phyloP scores from a whole-genome alignment of 306 rosid species.

The Casuarina equisetifolia region DNA sequence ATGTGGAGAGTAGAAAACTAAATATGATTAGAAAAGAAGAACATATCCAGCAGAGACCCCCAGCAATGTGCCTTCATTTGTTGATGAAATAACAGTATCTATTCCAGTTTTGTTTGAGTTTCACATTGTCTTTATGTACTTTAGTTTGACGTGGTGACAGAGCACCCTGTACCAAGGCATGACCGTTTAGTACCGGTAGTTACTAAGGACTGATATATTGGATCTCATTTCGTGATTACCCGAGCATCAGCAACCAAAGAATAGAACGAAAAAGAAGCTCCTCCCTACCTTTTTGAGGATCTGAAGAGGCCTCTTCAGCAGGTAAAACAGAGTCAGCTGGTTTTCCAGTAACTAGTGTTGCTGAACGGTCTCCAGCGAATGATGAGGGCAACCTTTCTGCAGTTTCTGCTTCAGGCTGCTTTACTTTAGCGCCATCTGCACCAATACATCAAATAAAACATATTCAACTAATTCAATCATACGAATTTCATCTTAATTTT shows the following conservation, averaged over 20 bases:
- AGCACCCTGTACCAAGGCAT: constrained; percentile 19
- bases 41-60: neutral
- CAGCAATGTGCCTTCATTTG: constrained; percentile 11
- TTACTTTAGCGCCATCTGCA: neutral
- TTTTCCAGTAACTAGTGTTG: constrained; percentile 21
- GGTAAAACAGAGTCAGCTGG: constrained; percentile 18
- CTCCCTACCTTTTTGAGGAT: constrained; percentile 18
- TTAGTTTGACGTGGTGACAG: constrained; percentile 8
- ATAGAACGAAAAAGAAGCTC: constrained; percentile 20
- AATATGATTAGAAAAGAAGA: neutral
- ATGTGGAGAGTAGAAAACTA: neutral
- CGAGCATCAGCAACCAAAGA: constrained; percentile 2
- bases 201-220: neutral
- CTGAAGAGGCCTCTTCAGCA: constrained; percentile 11
- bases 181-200: neutral
- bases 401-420: constrained; percentile 17
- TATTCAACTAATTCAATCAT: too few species aligned
- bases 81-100: constrained; percentile 24
- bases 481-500: too few species aligned
- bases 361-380: constrained; percentile 8
- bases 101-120: constrained; percentile 2
- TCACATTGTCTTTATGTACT: constrained; percentile 24
- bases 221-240: constrained; percentile 22
- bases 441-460: neutral
- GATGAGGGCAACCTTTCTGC: constrained; percentile 12